Conservation (phyloP, 2,329 filamentous ascomycete species). For the Periconia sp. region DNA sequence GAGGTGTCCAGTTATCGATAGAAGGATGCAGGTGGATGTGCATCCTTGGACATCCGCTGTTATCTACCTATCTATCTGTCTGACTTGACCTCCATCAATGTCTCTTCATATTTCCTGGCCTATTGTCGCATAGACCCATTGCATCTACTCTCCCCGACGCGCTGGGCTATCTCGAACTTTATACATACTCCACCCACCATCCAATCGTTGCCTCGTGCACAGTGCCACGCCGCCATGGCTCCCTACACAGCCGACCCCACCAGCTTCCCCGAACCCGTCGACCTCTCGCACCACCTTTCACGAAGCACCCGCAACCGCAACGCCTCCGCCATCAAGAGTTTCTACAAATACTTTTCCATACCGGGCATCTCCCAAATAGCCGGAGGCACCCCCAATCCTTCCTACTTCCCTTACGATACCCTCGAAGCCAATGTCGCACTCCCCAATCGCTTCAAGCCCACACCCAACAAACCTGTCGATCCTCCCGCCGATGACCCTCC, state of each 20-base stretch:
- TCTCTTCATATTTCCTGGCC: no score
- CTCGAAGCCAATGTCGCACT: slow-evolving; percentile 79
- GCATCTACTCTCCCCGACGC: no score
- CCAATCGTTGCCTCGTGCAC: not conserved
- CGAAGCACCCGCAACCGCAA: slow-evolving; percentile 65
- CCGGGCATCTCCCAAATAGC: slow-evolving; percentile 64
- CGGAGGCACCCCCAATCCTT: slow-evolving; percentile 73
- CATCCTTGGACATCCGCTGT: no score
- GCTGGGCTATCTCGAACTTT: no score
- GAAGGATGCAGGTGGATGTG: no score
- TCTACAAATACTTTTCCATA: slow-evolving; percentile 80
- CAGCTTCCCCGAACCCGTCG: slow-evolving; percentile 58
- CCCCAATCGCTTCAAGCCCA: slow-evolving; percentile 72
- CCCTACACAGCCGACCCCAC: slow-evolving; percentile 23
- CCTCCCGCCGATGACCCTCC: slow-evolving; percentile 36
- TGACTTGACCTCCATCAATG: no score
- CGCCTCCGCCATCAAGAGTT: slow-evolving; percentile 71
- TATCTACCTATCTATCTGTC: no score
- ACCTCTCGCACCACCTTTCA: slow-evolving; percentile 80
- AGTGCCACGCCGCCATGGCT: slow-evolving; percentile 18
- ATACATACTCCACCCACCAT: not conserved
- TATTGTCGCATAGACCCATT: no score
- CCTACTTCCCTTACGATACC: slow-evolving; percentile 88
- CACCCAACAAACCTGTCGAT: slow-evolving; percentile 62
- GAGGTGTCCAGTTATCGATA: no score